These are phyloP conservation scores for Aristolochia fimbriata DNA, from an alignment of 164 flowering plant species.

Conservation along the genomic window DNA sequence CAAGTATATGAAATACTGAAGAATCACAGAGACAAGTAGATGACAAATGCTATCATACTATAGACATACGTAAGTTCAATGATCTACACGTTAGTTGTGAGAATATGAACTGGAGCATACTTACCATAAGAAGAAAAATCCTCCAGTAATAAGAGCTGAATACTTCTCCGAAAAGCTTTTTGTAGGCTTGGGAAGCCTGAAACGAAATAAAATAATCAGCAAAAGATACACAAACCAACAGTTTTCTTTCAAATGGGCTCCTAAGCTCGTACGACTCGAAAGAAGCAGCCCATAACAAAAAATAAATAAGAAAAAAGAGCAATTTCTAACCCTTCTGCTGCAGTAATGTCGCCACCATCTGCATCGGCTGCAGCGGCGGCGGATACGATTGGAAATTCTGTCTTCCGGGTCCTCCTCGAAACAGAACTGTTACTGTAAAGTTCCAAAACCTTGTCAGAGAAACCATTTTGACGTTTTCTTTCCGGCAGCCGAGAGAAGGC, in stretches of 20 bases:
- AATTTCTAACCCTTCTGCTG: constrained; percentile 22
- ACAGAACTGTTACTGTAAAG: constrained; percentile 12
- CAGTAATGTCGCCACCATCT: constrained; percentile 23
- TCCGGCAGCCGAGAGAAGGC: constrained; percentile 21
- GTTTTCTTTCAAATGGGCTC: background rate
- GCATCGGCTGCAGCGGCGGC: constrained; percentile 45
- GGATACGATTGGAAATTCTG: constrained; percentile 14
- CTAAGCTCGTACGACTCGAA: background rate
- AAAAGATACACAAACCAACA: background rate
- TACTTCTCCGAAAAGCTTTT: constrained; percentile 32
- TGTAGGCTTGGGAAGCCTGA: constrained; percentile 27
- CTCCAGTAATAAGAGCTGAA: constrained; percentile 51
- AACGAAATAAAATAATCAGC: constrained; percentile 1
- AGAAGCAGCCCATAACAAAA: background rate
- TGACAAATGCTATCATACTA: no score
- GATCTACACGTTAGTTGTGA: no score
- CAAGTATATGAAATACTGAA: no score
- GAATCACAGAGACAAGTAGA: background rate
- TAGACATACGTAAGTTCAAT: no score
- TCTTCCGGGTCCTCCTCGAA: constrained; percentile 14
- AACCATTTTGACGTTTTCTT: background rate
- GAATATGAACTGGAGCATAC: background rate
- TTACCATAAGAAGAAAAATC: constrained; percentile 64
- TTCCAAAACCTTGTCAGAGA: constrained; percentile 11
- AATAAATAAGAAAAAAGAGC: background rate